Base-by-base conservation (phyloP, 73 alveolate genomes). In the Effrenium voratum region DNA sequence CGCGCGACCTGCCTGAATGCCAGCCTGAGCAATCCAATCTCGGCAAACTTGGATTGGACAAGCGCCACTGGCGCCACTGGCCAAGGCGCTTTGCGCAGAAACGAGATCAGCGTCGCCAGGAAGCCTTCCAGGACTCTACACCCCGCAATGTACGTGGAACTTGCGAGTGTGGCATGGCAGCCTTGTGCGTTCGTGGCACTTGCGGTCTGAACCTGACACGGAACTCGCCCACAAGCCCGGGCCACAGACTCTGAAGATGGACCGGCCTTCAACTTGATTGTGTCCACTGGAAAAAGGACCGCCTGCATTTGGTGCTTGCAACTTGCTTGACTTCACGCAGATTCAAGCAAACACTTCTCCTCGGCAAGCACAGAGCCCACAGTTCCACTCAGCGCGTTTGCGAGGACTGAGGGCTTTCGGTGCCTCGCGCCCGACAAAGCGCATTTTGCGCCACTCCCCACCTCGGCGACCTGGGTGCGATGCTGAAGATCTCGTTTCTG, bases 341-440 rank as follows among this genome's bases (percentile, higher is more conserved):
- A 12, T 52, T n/a, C n/a, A 13, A 38, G 40, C 16, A 60, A 22
- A 38, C 75, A 4, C 30, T 63, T n/a, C 50, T 34, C 52, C 87
- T 90, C 96, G 28, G 96, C 96, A 26, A 90, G 75, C 43, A 90
- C 96, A 0, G 96, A 90, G 52, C 96, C 96, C 41, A 90, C 28
- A 4, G 96, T 90, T 26, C 96, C 96, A 40, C 96, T 90, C 76
- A 90, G 87, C 6, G 96, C 96, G 46, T 90, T 73, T 47, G 96
- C 96, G 47, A 90, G 47, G 45, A 90, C 96, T 8, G 92, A 81
- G 2, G 73, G 75, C 50, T 81, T 81, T 60, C 92, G 70, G 6
- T 81, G 92, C 92, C 92, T n/a, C n/a, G n/a, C n/a, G n/a, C n/a
- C n/a, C n/a, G n/a, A n/a, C n/a, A n/a, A n/a, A n/a, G n/a, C n/a